Conservation (phyloP, 371 early-diverging fungal genomes). For the Mortierella sp. region DNA sequence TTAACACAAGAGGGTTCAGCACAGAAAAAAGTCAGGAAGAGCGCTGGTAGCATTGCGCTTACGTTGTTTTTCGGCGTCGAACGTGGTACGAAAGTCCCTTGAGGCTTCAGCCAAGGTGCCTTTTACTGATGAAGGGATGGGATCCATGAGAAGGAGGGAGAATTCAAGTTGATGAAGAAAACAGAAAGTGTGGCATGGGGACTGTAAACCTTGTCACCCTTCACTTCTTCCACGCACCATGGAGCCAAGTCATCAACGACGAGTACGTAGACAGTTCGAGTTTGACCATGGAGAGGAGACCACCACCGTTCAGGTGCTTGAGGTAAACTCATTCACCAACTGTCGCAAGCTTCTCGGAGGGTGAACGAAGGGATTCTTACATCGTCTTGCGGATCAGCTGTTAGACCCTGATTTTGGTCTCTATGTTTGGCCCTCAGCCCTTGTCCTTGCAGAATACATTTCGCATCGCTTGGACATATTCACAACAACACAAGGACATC, state of each 20-base stretch:
- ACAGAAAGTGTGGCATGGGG: no score
- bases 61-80: slow-evolving; percentile 37
- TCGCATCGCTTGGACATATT: slow-evolving; percentile 49
- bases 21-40: not conserved
- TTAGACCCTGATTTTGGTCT: slow-evolving; percentile 65
- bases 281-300: slow-evolving; percentile 9
- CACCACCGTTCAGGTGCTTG: slow-evolving; percentile 35
- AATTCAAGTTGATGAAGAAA: not conserved
- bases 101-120: slow-evolving; percentile 29
- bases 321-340: slow-evolving; percentile 18
- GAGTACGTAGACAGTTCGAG: slow-evolving; percentile 27
- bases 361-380: not conserved
- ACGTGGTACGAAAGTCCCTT: slow-evolving; percentile 31
- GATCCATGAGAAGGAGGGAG: not conserved
- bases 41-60: not conserved
- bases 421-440: slow-evolving; percentile 68
- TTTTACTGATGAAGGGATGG: not conserved
- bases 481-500: slow-evolving; percentile 1
- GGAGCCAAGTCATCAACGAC: not conserved
- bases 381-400: slow-evolving; percentile 33
- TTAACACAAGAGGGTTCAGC: not conserved
- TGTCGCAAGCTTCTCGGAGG: not conserved
- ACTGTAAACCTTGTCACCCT: no score
- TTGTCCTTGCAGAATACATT: slow-evolving; percentile 63
- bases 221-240: not conserved